Evolutionary conservation across 257 asterid species (phyloP), one percentile per base, ranked within the genome.

Genomic region (Euphrasia confusa): DNA sequence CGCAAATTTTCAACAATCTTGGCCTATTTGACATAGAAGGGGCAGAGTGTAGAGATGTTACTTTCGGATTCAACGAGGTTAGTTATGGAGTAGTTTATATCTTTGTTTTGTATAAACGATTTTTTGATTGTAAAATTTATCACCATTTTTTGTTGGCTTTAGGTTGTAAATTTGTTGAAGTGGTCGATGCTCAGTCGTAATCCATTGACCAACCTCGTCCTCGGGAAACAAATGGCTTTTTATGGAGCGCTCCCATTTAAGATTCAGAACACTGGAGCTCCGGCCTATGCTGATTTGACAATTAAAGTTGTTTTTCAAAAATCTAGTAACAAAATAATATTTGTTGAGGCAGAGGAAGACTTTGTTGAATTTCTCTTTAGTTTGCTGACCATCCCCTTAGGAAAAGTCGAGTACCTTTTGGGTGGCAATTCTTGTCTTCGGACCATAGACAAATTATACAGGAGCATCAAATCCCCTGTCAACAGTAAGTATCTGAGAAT

Each of bases 291-390:
- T 17, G 58, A 53, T 50, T 10, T 44, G 60, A 59, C 33, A 10
- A 1, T 74, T 12, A 69, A 56, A 54, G 40, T 39, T 7, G 8
- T 30, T 10, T 7, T 66, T 13, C 76, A 49, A 12, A 70, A 61
- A 61, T 66, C 67, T 1, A 70, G 11, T 0, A 58, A 54, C 2
- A 58, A 33, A 33, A 13, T 66, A 4, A 40, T 75, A 65, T 54
- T 49, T 44, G 71, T 58, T 14, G 45, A 49, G 30, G 65, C 71
- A 1, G 48, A 54, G 1, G 52, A 71, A 2, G 70, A 62, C 54
- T 75, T 75, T 3, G 32, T 67, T 0, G 69, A 75, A 10, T 71
- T 71, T 11, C 59, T 71, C 0, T 45, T 45, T 42, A 59, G 69
- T 27, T 52, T 71, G 6, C 62, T 75, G 2, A 18, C 32, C 14